phyloP scores from a whole-genome alignment of 208 protist genomes.

The Trypanosoma vivax region DNA sequence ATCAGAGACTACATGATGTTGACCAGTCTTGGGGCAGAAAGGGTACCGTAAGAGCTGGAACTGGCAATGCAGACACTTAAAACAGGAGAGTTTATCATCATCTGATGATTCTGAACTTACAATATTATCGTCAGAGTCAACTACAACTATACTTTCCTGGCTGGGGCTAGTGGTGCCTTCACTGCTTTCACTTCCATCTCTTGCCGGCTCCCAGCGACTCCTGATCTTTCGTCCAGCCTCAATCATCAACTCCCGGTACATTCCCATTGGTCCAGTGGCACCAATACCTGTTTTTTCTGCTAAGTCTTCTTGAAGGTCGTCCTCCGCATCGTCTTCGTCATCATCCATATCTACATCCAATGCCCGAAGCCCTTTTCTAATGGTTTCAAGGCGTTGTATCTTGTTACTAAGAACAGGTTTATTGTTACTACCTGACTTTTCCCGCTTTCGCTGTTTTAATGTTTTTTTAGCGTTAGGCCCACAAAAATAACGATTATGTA shows the following conservation, averaged over 20 bases:
- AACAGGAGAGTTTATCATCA: constrained; percentile 28
- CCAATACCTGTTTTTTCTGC: constrained; percentile 19
- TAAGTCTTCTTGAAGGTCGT: constrained; percentile 18
- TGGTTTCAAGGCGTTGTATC: constrained; percentile 67
- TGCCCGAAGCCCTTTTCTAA: constrained; percentile 73
- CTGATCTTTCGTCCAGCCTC: constrained; percentile 80
- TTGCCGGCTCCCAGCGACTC: constrained; percentile 68
- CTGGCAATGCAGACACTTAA: constrained; percentile 54
- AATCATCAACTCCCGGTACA: constrained; percentile 87
- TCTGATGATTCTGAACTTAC: constrained; percentile 25
- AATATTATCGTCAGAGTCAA: constrained; percentile 7
- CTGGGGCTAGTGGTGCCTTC: constrained; percentile 14
- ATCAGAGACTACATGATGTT: constrained; percentile 70
- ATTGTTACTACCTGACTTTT: constrained; percentile 39
- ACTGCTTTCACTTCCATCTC: constrained; percentile 18
- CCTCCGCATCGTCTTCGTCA: constrained; percentile 20
- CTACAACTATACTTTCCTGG: constrained; percentile 7
- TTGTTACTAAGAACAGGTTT: constrained; percentile 14
- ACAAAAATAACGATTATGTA: constrained; percentile 94
- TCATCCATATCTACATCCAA: constrained; percentile 65
- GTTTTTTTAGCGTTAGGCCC: constrained; percentile 81
- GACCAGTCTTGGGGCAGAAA: constrained; percentile 82
- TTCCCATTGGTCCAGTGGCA: constrained; percentile 74
- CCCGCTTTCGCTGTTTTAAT: constrained; percentile 73
- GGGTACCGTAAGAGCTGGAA: constrained; percentile 78